phyloP scores from a whole-genome alignment of 495 filamentous ascomycete species.

The Chlorociboria aeruginascens region DNA sequence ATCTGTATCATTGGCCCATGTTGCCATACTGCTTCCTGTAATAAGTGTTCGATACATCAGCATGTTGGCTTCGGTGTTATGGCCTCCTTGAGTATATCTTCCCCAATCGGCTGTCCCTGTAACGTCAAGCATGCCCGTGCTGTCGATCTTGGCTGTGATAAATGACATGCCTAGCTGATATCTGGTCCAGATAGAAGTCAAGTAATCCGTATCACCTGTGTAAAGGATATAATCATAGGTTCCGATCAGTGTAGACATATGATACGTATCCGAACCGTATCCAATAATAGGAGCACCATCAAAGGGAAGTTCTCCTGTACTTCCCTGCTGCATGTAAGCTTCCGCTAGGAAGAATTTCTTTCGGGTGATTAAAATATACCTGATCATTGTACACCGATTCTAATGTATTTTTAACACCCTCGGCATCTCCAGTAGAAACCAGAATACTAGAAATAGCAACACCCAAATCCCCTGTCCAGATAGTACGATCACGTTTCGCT shows the following conservation, averaged over 20 bases:
- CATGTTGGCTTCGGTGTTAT: constrained; percentile 45
- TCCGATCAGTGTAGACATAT: constrained; percentile 52
- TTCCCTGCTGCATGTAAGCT: constrained; percentile 1
- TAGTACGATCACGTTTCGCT: constrained; percentile 44
- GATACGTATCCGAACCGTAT: constrained; percentile 47
- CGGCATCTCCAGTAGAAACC: constrained; percentile 46
- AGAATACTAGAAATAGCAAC: constrained; percentile 44
- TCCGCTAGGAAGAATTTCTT: background rate
- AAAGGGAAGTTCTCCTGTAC: constrained; percentile 13
- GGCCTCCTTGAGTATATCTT: constrained; percentile 37
- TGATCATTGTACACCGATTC: constrained; percentile 43
- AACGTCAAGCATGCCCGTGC: constrained; percentile 41
- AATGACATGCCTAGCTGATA: constrained; percentile 43
- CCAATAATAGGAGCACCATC: constrained; percentile 46
- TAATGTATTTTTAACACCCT: constrained; percentile 49
- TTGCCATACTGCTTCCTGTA: constrained; percentile 37
- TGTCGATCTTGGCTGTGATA: constrained; percentile 38
- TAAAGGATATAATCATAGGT: constrained; percentile 51
- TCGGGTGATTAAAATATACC: constrained; percentile 1
- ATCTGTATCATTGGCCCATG: constrained; percentile 35
- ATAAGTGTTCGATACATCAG: constrained; percentile 41
- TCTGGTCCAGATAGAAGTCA: constrained; percentile 34
- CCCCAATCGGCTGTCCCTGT: constrained; percentile 47
- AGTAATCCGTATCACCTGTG: constrained; percentile 40
- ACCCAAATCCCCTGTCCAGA: constrained; percentile 49